These are phyloP conservation scores for Bipolaris oryzae DNA, from an alignment of 2,329 filamentous ascomycete genomes.

Conservation along the genomic window DNA sequence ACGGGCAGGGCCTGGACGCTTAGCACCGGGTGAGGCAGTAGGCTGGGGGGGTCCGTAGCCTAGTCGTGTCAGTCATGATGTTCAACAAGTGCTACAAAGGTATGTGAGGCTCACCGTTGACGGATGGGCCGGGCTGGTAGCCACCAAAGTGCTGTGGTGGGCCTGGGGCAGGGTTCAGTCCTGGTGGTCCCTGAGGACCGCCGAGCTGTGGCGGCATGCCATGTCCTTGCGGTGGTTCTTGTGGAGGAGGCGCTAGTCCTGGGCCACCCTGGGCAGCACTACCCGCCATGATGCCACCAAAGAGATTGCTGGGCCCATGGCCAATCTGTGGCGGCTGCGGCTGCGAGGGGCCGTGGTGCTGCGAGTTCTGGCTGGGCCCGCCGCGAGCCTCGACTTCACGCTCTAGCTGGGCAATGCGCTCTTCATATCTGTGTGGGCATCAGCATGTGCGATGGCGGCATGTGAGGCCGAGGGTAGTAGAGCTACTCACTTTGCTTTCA, in stretches of 20 bases:
- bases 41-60: conserved; percentile 84
- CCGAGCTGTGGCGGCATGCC: conserved; percentile 64
- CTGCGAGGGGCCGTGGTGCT: conserved; percentile 80
- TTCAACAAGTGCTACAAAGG: conserved; percentile 12
- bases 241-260: conserved; percentile 74
- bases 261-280: conserved; percentile 81
- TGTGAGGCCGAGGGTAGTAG: neutral
- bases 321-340: conserved; percentile 85
- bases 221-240: conserved; percentile 65
- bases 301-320: conserved; percentile 86
- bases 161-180: conserved; percentile 61
- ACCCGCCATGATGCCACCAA: conserved; percentile 95
- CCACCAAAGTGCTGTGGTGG: conserved; percentile 73
- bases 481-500: conserved; percentile 83
- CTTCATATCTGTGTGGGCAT: conserved; percentile 76
- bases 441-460: conserved; percentile 9
- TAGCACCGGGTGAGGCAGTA: conserved; percentile 84
- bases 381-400: conserved; percentile 82
- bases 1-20: conserved; percentile 69
- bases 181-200: conserved; percentile 79
- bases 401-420: conserved; percentile 83
- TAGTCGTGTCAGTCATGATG: conserved; percentile 33
- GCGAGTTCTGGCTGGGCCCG: conserved; percentile 70
- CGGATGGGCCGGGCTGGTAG: conserved; percentile 67
- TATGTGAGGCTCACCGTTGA: conserved; percentile 61